These are phyloP conservation scores for Pichia sp. DNA, from an alignment of 1,139 yeast genomes.

Conservation along the genomic window DNA sequence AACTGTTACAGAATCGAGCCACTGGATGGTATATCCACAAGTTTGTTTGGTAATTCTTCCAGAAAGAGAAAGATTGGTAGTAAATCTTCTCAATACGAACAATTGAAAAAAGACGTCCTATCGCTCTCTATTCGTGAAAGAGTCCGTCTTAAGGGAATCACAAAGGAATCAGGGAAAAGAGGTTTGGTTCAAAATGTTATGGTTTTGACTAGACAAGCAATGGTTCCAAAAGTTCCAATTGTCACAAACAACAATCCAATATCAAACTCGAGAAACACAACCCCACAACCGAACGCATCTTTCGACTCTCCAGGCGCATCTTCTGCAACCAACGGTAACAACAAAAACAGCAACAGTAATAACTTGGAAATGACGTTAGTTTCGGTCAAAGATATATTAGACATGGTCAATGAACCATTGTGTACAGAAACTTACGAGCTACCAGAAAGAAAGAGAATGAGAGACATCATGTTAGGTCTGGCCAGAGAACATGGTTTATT, in stretches of 20 bases:
- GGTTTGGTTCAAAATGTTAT: constrained; percentile 76
- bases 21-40: constrained; percentile 46
- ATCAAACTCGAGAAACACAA: neutral
- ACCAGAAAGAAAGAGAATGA: constrained; percentile 75
- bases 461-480: constrained; percentile 72
- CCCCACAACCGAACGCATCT: neutral
- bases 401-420: constrained; percentile 84
- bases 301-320: neutral
- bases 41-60: constrained; percentile 47
- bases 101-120: constrained; percentile 82
- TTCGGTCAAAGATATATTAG: constrained; percentile 93
- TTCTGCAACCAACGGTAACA: constrained; percentile 23
- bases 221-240: constrained; percentile 87
- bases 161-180: constrained; percentile 77
- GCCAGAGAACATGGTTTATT: constrained; percentile 92
- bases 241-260: constrained; percentile 38
- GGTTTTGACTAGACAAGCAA: constrained; percentile 77
- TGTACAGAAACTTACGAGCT: constrained; percentile 76
- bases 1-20: constrained; percentile 74
- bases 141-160: constrained; percentile 77
- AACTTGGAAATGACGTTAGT: constrained; percentile 53
- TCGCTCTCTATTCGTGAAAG: constrained; percentile 85
- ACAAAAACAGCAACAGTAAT: neutral
- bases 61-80: constrained; percentile 39
- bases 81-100: constrained; percentile 68